These are phyloP conservation scores for Lophium mytilinum DNA, from an alignment of 495 filamentous ascomycete genomes.

Conservation along the genomic window DNA sequence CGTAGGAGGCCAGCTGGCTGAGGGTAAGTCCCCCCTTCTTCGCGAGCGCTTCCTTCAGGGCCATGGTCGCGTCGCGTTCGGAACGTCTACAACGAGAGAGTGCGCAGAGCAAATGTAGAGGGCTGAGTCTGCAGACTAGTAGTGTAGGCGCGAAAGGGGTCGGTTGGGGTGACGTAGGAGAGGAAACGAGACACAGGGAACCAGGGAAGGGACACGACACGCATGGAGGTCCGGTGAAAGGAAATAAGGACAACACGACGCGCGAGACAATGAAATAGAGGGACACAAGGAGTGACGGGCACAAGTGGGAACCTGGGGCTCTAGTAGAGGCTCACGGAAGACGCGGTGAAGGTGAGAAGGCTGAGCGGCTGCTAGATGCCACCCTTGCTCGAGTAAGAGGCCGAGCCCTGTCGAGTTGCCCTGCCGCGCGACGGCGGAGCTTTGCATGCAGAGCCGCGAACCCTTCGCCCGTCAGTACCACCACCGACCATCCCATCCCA, in stretches of 20 bases:
- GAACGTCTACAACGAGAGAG: background rate
- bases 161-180: slow-evolving; percentile 24
- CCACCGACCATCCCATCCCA: background rate
- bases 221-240: background rate
- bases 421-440: background rate
- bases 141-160: slow-evolving; percentile 15
- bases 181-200: slow-evolving; percentile 1
- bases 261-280: background rate
- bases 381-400: background rate
- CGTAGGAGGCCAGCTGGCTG: slow-evolving; percentile 80
- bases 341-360: background rate
- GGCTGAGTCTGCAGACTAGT: background rate
- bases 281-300: background rate
- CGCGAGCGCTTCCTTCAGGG: slow-evolving; percentile 23
- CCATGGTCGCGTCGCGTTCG: slow-evolving; percentile 5
- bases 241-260: background rate
- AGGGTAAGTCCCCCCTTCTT: slow-evolving; percentile 71
- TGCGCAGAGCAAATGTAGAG: background rate
- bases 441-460: background rate
- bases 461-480: background rate
- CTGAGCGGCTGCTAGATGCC: background rate
- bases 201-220: background rate
- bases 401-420: background rate
- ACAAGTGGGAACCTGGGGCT: background rate
- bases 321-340: background rate